phyloP scores from a whole-genome alignment of 1,284 basidiomycete species.

The Irpex rosettiformis region DNA sequence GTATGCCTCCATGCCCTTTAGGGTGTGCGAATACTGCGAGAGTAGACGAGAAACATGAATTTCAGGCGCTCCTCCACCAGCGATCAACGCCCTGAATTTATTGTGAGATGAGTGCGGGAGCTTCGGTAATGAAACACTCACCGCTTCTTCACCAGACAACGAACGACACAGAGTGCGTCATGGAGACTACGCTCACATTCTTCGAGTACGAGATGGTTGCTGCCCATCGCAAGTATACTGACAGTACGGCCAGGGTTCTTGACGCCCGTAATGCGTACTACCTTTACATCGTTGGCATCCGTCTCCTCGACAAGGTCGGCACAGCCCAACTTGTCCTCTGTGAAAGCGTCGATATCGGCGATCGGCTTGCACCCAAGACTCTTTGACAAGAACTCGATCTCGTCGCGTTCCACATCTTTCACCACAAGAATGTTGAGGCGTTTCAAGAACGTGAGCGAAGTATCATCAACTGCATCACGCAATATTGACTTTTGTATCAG shows the following conservation, averaged over 20 bases:
- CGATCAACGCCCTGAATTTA: slow-evolving; percentile 79
- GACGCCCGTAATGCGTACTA: slow-evolving; percentile 93
- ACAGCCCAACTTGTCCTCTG: slow-evolving; percentile 97
- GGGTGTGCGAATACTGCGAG: slow-evolving; percentile 88
- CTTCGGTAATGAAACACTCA: slow-evolving; percentile 32
- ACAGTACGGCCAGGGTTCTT: slow-evolving; percentile 96
- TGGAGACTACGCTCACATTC: slow-evolving; percentile 97
- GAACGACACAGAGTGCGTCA: slow-evolving; percentile 96
- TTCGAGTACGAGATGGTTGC: slow-evolving; percentile 92
- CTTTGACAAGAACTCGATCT: slow-evolving; percentile 97
- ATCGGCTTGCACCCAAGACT: slow-evolving; percentile 95
- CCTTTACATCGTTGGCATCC: slow-evolving; percentile 82
- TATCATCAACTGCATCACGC: slow-evolving; percentile 97
- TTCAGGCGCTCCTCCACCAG: slow-evolving; percentile 97
- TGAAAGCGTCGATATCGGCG: slow-evolving; percentile 97
- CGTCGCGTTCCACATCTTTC: slow-evolving; percentile 98
- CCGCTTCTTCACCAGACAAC: slow-evolving; percentile 99
- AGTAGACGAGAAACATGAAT: slow-evolving; percentile 96
- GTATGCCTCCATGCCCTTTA: slow-evolving; percentile 99
- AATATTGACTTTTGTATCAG: slow-evolving; percentile 99
- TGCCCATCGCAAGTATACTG: slow-evolving; percentile 93
- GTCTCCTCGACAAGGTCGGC: slow-evolving; percentile 96
- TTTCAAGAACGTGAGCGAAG: slow-evolving; percentile 98
- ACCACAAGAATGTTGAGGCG: slow-evolving; percentile 97
- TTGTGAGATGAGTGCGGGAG: slow-evolving; percentile 4